Percentiles rank a stretch among this genome's conserved stretches.
Evolutionary conservation across 495 filamentous ascomycete genomes (phyloP).

Genomic region (Lasiosphaeria ovina): DNA sequence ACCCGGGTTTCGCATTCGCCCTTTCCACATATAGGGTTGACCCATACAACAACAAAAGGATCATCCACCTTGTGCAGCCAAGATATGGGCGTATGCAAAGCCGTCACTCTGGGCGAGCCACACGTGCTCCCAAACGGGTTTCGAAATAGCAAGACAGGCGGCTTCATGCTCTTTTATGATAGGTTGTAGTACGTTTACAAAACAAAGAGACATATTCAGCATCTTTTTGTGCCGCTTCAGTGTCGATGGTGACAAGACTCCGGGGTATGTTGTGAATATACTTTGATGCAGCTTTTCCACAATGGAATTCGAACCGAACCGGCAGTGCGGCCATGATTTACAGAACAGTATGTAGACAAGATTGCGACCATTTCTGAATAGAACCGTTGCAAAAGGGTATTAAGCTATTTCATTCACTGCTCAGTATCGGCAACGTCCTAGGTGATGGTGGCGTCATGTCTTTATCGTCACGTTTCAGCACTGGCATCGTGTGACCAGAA

Average conservation of each 20-base stretch:
- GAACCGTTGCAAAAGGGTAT: background rate
- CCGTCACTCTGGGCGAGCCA: background rate
- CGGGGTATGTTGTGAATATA: background rate
- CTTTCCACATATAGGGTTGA: background rate
- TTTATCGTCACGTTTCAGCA: background rate
- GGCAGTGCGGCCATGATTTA: background rate
- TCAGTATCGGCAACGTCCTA: background rate
- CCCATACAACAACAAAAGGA: background rate
- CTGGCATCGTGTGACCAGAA: background rate
- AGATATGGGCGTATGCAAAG: background rate
- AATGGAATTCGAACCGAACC: background rate
- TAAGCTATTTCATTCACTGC: background rate
- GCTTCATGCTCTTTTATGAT: background rate
- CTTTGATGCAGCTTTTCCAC: background rate
- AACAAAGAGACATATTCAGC: background rate
- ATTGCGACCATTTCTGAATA: background rate
- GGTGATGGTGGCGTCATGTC: background rate
- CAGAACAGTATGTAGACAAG: background rate
- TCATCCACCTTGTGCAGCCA: background rate
- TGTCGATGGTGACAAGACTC: background rate
- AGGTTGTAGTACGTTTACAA: background rate
- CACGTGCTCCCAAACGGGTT: background rate
- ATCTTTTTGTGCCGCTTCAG: background rate
- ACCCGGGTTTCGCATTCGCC: background rate
- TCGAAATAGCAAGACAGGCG: background rate